Evolutionary conservation across 2,329 filamentous ascomycete genomes (phyloP).

Genomic region (Gremmenia infestans): DNA sequence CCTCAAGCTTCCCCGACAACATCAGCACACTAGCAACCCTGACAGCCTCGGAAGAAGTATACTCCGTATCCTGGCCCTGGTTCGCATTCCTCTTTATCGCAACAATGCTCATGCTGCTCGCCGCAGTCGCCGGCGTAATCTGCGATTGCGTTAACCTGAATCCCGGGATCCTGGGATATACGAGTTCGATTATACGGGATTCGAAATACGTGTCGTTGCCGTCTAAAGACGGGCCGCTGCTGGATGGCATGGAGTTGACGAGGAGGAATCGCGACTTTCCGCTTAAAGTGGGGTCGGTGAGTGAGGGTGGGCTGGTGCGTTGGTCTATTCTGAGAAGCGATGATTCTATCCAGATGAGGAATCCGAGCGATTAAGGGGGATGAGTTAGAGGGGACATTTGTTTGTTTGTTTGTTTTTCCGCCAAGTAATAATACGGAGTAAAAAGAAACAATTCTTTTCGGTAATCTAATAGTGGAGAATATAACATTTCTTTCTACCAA

Average conservation of each 20-base stretch:
- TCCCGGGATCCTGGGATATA: neutral
- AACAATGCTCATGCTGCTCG: constrained; percentile 2
- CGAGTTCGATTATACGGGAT: constrained; percentile 1
- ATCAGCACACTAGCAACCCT: neutral
- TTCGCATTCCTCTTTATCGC: constrained; percentile 4
- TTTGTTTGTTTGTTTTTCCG: neutral
- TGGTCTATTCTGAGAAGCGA: neutral
- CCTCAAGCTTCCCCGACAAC: neutral
- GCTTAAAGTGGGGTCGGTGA: constrained; percentile 1
- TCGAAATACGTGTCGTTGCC: constrained; percentile 1
- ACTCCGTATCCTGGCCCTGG: constrained; percentile 5
- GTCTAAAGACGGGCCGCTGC: neutral
- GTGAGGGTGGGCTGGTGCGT: neutral
- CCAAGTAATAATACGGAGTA: neutral
- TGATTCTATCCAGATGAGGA: neutral
- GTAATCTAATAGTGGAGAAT: no score
- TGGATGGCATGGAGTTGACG: neutral
- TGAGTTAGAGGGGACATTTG: neutral
- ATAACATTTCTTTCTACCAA: neutral
- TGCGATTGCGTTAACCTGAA: neutral
- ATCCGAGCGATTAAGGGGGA: neutral
- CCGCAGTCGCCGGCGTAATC: neutral
- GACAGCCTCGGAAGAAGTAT: neutral
- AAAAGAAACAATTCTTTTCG: neutral
- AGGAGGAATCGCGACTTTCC: constrained; percentile 1